These are phyloP conservation scores for Fusarium chaquense DNA, from an alignment of 2,329 filamentous ascomycete species.

Conservation along the genomic window DNA sequence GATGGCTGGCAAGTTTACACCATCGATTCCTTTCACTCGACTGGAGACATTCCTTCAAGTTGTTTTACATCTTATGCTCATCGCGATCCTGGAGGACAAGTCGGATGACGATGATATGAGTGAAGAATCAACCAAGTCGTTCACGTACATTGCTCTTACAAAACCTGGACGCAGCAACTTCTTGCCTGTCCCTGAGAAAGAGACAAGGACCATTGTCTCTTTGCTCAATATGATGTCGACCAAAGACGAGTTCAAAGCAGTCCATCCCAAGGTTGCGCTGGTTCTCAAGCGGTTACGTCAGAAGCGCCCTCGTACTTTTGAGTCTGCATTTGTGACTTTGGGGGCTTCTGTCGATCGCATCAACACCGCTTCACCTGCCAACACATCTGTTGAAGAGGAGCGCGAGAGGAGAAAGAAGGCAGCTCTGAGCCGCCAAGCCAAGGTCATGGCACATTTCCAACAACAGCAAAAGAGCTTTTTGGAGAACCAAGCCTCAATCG, in stretches of 20 bases:
- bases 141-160: conserved; percentile 77
- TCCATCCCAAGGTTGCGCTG: conserved; percentile 84
- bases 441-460: conserved; percentile 98
- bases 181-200: conserved; percentile 64
- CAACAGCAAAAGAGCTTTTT: conserved; percentile 97
- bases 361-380: conserved; percentile 84
- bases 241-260: conserved; percentile 82
- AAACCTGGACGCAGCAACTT: conserved; percentile 72
- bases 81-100: conserved; percentile 87
- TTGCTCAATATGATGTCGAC: conserved; percentile 71
- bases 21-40: conserved; percentile 81
- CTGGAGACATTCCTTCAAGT: conserved; percentile 94
- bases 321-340: conserved; percentile 71
- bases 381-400: conserved; percentile 75
- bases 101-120: conserved; percentile 65
- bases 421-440: conserved; percentile 88
- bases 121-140: conserved; percentile 69
- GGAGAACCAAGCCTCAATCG: conserved; percentile 85
- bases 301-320: conserved; percentile 80
- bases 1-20: conserved; percentile 74
- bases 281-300: conserved; percentile 88
- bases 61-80: conserved; percentile 85
- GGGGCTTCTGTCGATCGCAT: conserved; percentile 81
- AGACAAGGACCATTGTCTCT: conserved; percentile 71
- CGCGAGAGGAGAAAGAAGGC: conserved; percentile 89